Conservation (phyloP, 192 early-diverging fungal species). For the Haplosporangium gracile region DNA sequence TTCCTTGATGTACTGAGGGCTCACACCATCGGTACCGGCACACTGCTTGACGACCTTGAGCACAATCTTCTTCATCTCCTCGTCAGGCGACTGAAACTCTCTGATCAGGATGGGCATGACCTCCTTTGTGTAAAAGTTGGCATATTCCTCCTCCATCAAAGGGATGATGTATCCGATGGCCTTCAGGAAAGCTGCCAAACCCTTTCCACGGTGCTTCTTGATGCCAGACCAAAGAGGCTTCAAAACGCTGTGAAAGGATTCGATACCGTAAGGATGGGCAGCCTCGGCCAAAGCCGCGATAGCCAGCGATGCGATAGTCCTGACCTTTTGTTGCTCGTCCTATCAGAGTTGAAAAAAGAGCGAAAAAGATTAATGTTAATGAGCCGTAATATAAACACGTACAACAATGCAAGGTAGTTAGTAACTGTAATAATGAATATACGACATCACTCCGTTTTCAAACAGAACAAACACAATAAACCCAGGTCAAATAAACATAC, state of each 20-base stretch:
- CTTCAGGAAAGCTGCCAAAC: constrained; percentile 97
- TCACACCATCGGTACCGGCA: constrained; percentile 92
- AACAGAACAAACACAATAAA: neutral
- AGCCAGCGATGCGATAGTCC: constrained; percentile 94
- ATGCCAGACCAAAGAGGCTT: constrained; percentile 94
- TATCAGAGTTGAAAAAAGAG: constrained; percentile 11
- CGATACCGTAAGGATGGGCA: constrained; percentile 98
- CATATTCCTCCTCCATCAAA: constrained; percentile 96
- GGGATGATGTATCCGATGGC: constrained; percentile 99
- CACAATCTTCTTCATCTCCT: constrained; percentile 99
- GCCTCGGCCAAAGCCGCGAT: constrained; percentile 97
- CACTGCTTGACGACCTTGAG: constrained; percentile 98
- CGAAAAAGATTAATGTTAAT: neutral
- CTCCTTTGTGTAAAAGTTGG: constrained; percentile 94
- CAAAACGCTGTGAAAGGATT: constrained; percentile 93
- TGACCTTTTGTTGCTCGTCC: constrained; percentile 97
- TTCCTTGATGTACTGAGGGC: constrained; percentile 84
- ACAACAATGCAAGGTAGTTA: neutral
- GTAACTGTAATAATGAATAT: neutral
- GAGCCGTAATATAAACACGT: neutral
- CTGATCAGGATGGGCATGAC: constrained; percentile 93
- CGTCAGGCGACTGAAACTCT: constrained; percentile 98
- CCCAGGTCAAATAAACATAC: constrained; percentile 13
- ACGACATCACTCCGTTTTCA: neutral
- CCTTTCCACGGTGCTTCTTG: constrained; percentile 95